Conservation (phyloP, 331 rosid genomes). For the Malus hybrid region DNA sequence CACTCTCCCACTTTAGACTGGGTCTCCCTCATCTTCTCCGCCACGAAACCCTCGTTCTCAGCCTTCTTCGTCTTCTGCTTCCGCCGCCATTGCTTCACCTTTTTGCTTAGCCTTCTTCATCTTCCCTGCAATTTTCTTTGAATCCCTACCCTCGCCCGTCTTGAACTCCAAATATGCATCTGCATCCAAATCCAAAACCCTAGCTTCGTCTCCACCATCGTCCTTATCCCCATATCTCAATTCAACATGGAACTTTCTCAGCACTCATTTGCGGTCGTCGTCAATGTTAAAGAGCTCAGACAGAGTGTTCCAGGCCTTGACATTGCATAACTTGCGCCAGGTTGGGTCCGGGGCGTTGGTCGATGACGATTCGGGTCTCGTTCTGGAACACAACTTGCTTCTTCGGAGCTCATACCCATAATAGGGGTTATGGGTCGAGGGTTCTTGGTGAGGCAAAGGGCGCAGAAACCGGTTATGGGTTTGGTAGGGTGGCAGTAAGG, state of each 20-base stretch:
- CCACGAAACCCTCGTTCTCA: slow-evolving; percentile 12
- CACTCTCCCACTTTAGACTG: slow-evolving; percentile 83
- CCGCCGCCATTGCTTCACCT: slow-evolving; percentile 59
- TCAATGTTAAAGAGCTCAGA: slow-evolving; percentile 49
- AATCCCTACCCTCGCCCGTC: slow-evolving; percentile 62
- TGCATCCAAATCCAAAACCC: slow-evolving; percentile 29
- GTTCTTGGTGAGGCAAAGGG: slow-evolving; percentile 54
- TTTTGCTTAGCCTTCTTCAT: slow-evolving; percentile 34
- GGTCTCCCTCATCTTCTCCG: slow-evolving; percentile 45
- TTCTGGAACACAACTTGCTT: slow-evolving; percentile 56
- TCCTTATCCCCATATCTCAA: slow-evolving; percentile 13
- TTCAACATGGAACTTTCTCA: slow-evolving; percentile 31
- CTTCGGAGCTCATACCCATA: slow-evolving; percentile 54
- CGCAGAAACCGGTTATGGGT: slow-evolving; percentile 92
- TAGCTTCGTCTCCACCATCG: slow-evolving; percentile 18
- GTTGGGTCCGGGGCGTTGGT: slow-evolving; percentile 25
- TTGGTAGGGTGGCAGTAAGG: slow-evolving; percentile 68
- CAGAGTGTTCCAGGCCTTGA: slow-evolving; percentile 34
- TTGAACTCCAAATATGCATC: slow-evolving; percentile 33
- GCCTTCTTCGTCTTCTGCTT: slow-evolving; percentile 51
- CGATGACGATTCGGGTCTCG: slow-evolving; percentile 7
- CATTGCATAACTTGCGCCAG: slow-evolving; percentile 79
- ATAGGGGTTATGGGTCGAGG: not conserved
- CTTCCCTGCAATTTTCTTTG: slow-evolving; percentile 49
- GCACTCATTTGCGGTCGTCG: slow-evolving; percentile 26